Evolutionary conservation across 202 grass and related monocot species (phyloP).

Genomic region (Setaria italica): DNA sequence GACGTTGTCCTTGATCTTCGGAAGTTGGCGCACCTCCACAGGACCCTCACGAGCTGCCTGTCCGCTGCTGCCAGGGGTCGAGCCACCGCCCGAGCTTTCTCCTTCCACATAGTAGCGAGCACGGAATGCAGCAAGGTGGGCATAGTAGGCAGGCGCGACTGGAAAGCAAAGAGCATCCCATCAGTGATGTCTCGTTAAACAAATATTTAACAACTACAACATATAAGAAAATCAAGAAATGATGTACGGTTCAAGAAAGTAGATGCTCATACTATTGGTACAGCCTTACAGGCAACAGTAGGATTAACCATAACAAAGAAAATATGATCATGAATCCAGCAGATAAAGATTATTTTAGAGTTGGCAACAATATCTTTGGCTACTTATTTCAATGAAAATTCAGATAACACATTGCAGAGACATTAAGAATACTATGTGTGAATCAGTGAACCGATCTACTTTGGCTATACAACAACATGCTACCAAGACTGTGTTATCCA

Average conservation of each 20-base stretch:
- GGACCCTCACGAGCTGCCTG: slow-evolving; percentile 50
- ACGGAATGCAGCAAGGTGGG: slow-evolving; percentile 78
- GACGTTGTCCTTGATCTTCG: slow-evolving; percentile 75
- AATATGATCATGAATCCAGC: slow-evolving; percentile 16
- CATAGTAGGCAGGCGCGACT: slow-evolving; percentile 89
- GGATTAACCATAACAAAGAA: not conserved
- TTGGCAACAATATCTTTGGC: not conserved
- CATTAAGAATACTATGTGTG: not conserved
- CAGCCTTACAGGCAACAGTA: not conserved
- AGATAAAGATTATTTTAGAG: not conserved
- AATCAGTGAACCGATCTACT: not conserved
- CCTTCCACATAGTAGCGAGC: slow-evolving; percentile 78
- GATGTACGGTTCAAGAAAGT: not conserved
- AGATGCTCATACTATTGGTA: slow-evolving; percentile 7
- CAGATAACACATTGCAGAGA: slow-evolving; percentile 5
- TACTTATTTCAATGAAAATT: slow-evolving; percentile 7
- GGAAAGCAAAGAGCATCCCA: not conserved
- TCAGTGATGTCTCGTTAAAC: not conserved
- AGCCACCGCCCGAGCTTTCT: slow-evolving; percentile 57
- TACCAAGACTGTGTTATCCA: not conserved
- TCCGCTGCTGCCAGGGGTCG: slow-evolving; percentile 45
- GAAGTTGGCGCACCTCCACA: slow-evolving; percentile 68
- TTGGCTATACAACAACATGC: not conserved
- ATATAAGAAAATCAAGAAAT: not conserved
- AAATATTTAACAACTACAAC: not conserved